A percentile compares a stretch with the other conserved stretches of the same genome.
Evolutionary conservation across 2,329 filamentous ascomycete genomes (phyloP).

Genomic region (Neophaeococcomyces aloes): DNA sequence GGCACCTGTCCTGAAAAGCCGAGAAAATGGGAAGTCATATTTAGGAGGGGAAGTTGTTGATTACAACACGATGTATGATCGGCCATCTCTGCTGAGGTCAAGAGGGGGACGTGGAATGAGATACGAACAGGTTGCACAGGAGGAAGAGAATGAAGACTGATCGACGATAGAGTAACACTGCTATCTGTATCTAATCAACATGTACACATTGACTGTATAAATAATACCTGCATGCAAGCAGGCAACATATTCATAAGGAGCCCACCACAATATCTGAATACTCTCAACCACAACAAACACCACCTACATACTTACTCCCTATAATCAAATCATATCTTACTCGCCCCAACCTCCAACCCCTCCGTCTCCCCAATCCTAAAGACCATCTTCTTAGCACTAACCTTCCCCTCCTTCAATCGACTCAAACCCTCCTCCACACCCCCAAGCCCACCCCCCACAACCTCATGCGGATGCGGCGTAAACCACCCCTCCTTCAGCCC

Average conservation of each 20-base stretch:
- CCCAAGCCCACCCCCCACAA: conserved; percentile 43
- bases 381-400: conserved; percentile 55
- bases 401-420: conserved; percentile 50
- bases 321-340: neutral
- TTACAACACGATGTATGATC: conserved; percentile 83
- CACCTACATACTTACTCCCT: too few species aligned
- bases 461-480: conserved; percentile 40
- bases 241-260: too few species aligned
- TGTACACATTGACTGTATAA: too few species aligned
- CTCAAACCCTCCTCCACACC: conserved; percentile 45
- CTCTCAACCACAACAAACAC: too few species aligned
- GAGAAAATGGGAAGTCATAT: conserved; percentile 50
- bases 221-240: too few species aligned
- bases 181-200: too few species aligned
- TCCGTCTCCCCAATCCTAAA: conserved; percentile 44
- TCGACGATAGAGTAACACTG: too few species aligned
- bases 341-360: conserved; percentile 6
- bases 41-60: conserved; percentile 71
- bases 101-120: conserved; percentile 27
- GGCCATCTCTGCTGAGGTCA: conserved; percentile 53
- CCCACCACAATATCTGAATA: too few species aligned
- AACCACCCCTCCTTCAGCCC: conserved; percentile 42
- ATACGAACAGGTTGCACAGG: conserved; percentile 3
- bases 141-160: conserved; percentile 2
- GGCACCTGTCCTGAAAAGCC: conserved; percentile 64